Percentiles rank a stretch among this genome's conserved stretches.
Evolutionary conservation across 1,284 basidiomycete species (phyloP).

Genomic region (Salmacisia buchloeana): DNA sequence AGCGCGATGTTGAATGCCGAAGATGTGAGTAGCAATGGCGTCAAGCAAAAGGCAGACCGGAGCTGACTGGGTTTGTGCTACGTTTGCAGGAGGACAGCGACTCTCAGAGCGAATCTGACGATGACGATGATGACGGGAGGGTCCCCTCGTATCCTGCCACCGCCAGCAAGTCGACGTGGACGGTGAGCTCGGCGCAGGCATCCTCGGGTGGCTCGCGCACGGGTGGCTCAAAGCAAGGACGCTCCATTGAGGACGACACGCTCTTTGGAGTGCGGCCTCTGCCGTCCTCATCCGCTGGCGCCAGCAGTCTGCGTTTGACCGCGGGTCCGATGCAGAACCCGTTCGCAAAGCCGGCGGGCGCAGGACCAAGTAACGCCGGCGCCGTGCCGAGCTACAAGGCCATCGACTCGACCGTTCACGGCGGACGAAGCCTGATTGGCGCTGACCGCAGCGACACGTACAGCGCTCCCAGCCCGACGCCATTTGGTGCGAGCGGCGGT

Average conservation of each 20-base stretch:
- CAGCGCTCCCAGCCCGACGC: slow-evolving; percentile 38
- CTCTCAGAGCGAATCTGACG: slow-evolving; percentile 1
- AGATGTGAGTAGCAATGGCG: no score
- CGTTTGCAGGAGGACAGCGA: slow-evolving; percentile 10
- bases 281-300: background rate
- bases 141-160: background rate
- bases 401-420: slow-evolving; percentile 24
- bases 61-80: no score
- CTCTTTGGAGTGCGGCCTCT: slow-evolving; percentile 34
- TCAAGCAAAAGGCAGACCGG: no score
- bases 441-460: slow-evolving; percentile 32
- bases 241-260: slow-evolving; percentile 43
- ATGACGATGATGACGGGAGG: background rate
- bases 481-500: background rate
- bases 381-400: background rate
- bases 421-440: slow-evolving; percentile 32
- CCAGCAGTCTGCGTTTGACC: background rate
- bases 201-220: background rate
- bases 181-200: background rate
- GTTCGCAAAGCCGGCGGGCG: background rate
- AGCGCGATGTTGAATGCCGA: no score
- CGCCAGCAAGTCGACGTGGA: background rate
- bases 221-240: slow-evolving; percentile 8
- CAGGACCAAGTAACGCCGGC: background rate
- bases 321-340: slow-evolving; percentile 1